Evolutionary conservation across 2,329 filamentous ascomycete species (phyloP).

Genomic region (Phaeoacremonium minimum): DNA sequence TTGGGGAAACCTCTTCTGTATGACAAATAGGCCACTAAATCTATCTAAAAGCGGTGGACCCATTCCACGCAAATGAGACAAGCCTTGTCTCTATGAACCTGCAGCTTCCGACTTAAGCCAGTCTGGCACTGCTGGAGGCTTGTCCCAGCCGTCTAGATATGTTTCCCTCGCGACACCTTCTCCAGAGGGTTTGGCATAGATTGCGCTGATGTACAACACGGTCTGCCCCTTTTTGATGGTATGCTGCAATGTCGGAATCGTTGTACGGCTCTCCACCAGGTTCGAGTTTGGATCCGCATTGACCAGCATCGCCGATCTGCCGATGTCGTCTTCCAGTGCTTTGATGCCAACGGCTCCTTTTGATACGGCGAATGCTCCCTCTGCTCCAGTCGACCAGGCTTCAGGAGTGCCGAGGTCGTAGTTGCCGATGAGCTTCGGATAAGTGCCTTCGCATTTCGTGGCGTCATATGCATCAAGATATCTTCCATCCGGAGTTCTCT

Average conservation of each 20-base stretch:
- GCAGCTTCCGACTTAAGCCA: constrained; percentile 55
- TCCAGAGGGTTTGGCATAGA: constrained; percentile 64
- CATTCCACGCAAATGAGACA: no score
- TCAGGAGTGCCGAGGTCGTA: constrained; percentile 53
- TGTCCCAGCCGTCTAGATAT: constrained; percentile 60
- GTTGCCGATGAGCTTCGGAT: constrained; percentile 53
- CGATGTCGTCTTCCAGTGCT: constrained; percentile 43
- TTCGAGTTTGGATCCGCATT: constrained; percentile 79
- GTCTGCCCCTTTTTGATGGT: constrained; percentile 53
- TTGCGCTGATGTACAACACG: constrained; percentile 64
- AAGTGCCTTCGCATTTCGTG: constrained; percentile 42
- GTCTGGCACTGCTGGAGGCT: constrained; percentile 49
- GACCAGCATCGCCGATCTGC: constrained; percentile 59
- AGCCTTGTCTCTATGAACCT: constrained; percentile 10
- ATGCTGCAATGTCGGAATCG: constrained; percentile 65
- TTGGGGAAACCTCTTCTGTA: no score
- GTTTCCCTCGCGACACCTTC: constrained; percentile 43
- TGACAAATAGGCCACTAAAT: no score
- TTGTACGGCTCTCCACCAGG: constrained; percentile 65
- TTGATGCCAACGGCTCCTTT: constrained; percentile 54
- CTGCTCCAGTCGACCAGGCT: constrained; percentile 43
- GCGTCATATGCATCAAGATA: constrained; percentile 46
- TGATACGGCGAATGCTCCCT: constrained; percentile 53
- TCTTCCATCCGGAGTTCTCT: constrained; percentile 40
- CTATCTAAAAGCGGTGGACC: no score